Base-by-base conservation (phyloP, 2,329 filamentous ascomycete genomes). In the Juglanconis juglandina region DNA sequence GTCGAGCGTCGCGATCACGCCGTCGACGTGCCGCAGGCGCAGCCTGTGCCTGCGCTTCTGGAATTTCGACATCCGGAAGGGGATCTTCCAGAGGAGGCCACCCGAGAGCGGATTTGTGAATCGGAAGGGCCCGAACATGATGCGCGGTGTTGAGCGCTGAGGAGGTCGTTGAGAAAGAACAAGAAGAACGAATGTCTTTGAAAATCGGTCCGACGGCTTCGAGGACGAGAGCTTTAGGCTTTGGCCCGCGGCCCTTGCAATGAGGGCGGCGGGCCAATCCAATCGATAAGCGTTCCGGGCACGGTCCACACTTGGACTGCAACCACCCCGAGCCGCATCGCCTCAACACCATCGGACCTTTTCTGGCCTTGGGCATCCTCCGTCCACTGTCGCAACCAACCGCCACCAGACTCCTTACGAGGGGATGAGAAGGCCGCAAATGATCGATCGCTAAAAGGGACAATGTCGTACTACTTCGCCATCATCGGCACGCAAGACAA, bases 391-490 rank as follows among this genome's bases (percentile, higher is more conserved):
- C 24, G 24, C 24, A 24, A 24, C 24, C 24, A 24, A 2, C 1
- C 35, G 35, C 35, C 14, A 11, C 30, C 4, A 48, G 32, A 35
- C 24, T 10, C 41, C 46, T 17, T 32, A 52, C 14, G 52, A 41
- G 24, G 13, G 41, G 14, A 13, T 24, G 14, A 34, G 9, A n/a
- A 32, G 32, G 32, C 10, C 24, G 33, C 58, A 47, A 41, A 67
- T 68, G 67, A 69, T 68, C 62, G 66, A 75, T 68, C 70, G 68
- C 63, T 63, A 65, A 64, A 67, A 60, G 11, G 60, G 66, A 81
- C 68, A 65, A 98, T 98, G 95, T 97, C 93, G 63, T 99, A 98
- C 83, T 97, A 97, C 81, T 98, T 99, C 78, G 91, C 91, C 72
- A 96, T 99, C 68, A 87, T 99, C 74, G 95, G 93, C 71, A 96